Evolutionary conservation across 352 stramenopile species (phyloP).

Genomic region (Phytophthora lateralis): DNA sequence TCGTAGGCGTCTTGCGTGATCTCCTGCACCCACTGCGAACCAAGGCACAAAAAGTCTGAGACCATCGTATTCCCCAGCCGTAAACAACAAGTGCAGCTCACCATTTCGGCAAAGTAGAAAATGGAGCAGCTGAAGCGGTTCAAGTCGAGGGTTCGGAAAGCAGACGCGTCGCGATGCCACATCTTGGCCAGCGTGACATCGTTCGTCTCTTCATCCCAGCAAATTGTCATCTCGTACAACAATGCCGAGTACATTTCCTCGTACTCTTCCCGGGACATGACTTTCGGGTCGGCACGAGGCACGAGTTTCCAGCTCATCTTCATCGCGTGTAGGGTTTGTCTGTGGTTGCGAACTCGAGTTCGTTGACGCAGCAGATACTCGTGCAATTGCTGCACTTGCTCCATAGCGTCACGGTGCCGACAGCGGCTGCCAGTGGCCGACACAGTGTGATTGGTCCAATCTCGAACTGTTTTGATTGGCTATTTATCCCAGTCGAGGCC

Average conservation of each 20-base stretch:
- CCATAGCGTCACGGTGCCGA: no score
- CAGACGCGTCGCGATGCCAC: constrained; percentile 47
- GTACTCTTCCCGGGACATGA: constrained; percentile 47
- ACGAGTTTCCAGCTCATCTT: constrained; percentile 45
- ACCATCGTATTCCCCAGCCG: neutral
- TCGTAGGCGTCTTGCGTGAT: constrained; percentile 20
- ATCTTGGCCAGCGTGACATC: constrained; percentile 52
- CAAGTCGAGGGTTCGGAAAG: constrained; percentile 44
- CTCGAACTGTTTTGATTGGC: no score
- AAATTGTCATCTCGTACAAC: constrained; percentile 68
- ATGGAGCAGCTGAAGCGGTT: constrained; percentile 66
- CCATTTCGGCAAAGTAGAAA: constrained; percentile 66
- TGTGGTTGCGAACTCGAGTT: constrained; percentile 54
- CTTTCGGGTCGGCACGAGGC: constrained; percentile 11
- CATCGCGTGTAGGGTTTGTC: constrained; percentile 42
- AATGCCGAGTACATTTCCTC: constrained; percentile 55
- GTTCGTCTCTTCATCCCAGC: constrained; percentile 62
- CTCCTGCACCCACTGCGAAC: constrained; percentile 24
- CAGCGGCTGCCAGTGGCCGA: no score
- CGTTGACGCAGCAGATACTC: constrained; percentile 48
- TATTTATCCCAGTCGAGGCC: no score
- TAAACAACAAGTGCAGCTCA: constrained; percentile 12
- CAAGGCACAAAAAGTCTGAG: neutral
- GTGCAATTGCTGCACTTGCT: constrained; percentile 43
- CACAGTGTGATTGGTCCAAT: no score